A percentile compares a stretch with the other conserved stretches of the same genome.
Conservation (phyloP, 495 filamentous ascomycete species). For the Aspergillus leporis region DNA sequence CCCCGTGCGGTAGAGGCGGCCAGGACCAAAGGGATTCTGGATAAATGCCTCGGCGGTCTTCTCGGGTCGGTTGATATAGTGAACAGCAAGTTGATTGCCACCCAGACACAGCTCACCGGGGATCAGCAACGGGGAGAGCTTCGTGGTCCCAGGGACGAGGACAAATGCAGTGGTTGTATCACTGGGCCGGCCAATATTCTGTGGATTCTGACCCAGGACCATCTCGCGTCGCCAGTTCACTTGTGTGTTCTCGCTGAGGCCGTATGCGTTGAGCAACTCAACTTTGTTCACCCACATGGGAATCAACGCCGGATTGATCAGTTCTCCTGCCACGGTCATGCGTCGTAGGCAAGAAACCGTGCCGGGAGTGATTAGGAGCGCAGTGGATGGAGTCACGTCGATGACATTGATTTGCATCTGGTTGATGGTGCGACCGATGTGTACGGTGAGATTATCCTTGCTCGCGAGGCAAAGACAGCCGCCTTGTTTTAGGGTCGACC, state of each 20-base stretch:
- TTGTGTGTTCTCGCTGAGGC: slow-evolving; percentile 22
- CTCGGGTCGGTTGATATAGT: slow-evolving; percentile 21
- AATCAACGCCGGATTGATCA: slow-evolving; percentile 7
- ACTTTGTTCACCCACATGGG: slow-evolving; percentile 18
- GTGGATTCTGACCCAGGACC: no score
- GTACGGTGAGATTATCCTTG: slow-evolving; percentile 11
- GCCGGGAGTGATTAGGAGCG: slow-evolving; percentile 8
- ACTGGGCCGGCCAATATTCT: slow-evolving; percentile 10
- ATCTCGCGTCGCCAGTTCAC: no score
- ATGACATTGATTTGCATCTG: slow-evolving; percentile 12
- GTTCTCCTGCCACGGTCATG: slow-evolving; percentile 12
- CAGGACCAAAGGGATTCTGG: slow-evolving; percentile 20
- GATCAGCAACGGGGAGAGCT: slow-evolving; percentile 13
- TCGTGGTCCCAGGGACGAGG: neutral
- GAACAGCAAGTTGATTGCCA: slow-evolving; percentile 16
- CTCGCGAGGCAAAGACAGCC: slow-evolving; percentile 9
- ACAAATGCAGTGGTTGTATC: slow-evolving; percentile 1
- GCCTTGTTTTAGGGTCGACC: slow-evolving; percentile 15
- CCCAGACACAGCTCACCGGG: slow-evolving; percentile 8
- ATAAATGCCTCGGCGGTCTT: slow-evolving; percentile 30
- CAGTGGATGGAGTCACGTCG: slow-evolving; percentile 14
- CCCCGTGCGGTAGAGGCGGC: slow-evolving; percentile 34
- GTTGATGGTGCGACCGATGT: slow-evolving; percentile 3
- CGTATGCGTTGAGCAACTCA: slow-evolving; percentile 18
- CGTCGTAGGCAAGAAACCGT: slow-evolving; percentile 8